Percentiles rank a stretch among this genome's conserved stretches.
Conservation (phyloP, 1,284 basidiomycete species). For the Austropuccinia psidii region DNA sequence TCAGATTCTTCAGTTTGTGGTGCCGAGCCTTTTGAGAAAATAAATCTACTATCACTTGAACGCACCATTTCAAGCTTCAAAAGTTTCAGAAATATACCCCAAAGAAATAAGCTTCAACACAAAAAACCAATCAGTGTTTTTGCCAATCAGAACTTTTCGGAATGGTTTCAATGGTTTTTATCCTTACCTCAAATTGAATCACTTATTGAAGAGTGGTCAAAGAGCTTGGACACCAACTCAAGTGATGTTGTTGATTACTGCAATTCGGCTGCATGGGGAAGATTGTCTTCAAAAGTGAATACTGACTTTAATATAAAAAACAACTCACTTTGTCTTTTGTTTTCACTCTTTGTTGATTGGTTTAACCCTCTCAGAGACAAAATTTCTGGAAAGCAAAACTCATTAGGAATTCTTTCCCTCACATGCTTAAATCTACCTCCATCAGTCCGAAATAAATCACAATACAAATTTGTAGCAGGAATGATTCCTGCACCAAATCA, state of each 20-base stretch:
- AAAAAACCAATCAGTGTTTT: no score
- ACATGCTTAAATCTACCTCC: slow-evolving; percentile 25
- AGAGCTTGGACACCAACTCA: no score
- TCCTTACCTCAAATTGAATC: slow-evolving; percentile 6
- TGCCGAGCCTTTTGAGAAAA: no score
- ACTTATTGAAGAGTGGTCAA: slow-evolving; percentile 15
- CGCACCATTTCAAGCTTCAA: no score
- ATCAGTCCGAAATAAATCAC: neutral
- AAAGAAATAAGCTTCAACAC: no score
- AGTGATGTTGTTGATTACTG: neutral
- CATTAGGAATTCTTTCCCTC: neutral
- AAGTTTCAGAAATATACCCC: no score
- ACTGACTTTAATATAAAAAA: no score
- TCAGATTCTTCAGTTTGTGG: no score
- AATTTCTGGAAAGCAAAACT: neutral
- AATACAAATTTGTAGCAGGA: neutral
- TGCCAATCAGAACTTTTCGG: neutral
- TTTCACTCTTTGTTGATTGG: slow-evolving; percentile 24
- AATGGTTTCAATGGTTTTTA: slow-evolving; percentile 7
- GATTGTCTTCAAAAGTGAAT: no score
- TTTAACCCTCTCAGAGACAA: slow-evolving; percentile 26
- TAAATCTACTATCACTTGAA: no score
- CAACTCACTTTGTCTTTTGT: neutral
- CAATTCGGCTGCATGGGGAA: neutral
- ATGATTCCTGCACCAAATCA: slow-evolving; percentile 1